Evolutionary conservation across 352 stramenopile species (phyloP).

Genomic region (Globisporangium polare): DNA sequence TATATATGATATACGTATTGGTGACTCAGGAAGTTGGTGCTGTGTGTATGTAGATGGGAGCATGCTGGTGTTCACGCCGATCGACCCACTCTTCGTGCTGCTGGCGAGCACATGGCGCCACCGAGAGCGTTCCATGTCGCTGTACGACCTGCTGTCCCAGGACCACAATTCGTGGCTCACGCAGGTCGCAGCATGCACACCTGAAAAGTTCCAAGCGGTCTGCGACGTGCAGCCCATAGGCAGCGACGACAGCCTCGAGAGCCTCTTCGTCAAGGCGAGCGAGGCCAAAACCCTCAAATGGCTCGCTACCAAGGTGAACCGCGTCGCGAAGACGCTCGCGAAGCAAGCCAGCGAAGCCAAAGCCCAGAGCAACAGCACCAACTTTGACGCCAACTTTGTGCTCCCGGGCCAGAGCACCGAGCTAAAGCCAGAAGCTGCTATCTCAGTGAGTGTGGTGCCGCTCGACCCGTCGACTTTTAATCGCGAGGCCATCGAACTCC

Average conservation of each 20-base stretch:
- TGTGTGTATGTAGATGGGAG: constrained; percentile 34
- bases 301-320: constrained; percentile 43
- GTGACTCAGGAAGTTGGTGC: neutral
- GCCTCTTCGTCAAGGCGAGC: constrained; percentile 55
- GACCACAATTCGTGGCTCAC: constrained; percentile 58
- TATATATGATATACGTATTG: neutral
- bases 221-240: constrained; percentile 51
- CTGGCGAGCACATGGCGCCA: constrained; percentile 48
- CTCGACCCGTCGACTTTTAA: constrained; percentile 15
- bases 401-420: neutral
- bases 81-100: constrained; percentile 75
- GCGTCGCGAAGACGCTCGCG: constrained; percentile 35
- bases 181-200: constrained; percentile 28
- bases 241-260: constrained; percentile 36
- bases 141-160: constrained; percentile 51
- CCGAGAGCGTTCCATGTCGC: constrained; percentile 40
- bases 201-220: constrained; percentile 32
- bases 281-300: constrained; percentile 49
- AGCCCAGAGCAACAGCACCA: constrained; percentile 17
- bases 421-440: constrained; percentile 11
- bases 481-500: constrained; percentile 50
- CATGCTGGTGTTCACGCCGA: constrained; percentile 53
- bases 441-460: neutral
- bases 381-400: constrained; percentile 28
- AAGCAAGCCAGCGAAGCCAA: constrained; percentile 24